Percentiles rank a stretch among this genome's conserved stretches.
These are phyloP conservation scores for Candida yuanshanica DNA, from an alignment of 805 yeast species.

Conservation along the genomic window DNA sequence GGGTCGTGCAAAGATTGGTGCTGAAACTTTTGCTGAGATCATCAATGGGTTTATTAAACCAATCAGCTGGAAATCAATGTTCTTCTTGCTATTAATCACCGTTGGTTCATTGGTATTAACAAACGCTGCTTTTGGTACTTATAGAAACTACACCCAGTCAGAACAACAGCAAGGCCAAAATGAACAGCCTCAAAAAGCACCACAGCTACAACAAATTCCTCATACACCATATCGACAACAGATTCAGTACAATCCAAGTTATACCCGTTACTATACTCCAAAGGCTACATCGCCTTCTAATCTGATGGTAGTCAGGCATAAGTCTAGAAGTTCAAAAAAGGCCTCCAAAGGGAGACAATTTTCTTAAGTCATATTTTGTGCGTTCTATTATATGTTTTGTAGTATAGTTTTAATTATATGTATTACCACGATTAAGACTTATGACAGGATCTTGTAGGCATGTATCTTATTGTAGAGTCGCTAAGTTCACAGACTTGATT, in stretches of 20 bases:
- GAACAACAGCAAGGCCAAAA: constrained; percentile 1
- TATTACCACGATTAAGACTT: too few species aligned
- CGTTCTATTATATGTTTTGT: too few species aligned
- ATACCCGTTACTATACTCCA: constrained; percentile 20
- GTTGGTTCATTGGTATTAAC: constrained; percentile 49
- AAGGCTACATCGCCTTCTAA: constrained; percentile 15
- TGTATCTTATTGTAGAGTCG: too few species aligned
- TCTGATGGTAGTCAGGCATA: constrained; percentile 1
- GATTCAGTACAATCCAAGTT: constrained; percentile 17
- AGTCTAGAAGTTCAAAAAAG: not conserved
- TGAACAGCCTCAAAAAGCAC: constrained; percentile 5
- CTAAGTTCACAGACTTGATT: too few species aligned
- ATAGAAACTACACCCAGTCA: constrained; percentile 26
- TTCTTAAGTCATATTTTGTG: not conserved
- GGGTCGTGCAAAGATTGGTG: constrained; percentile 68
- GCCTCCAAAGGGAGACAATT: not conserved
- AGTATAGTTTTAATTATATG: too few species aligned
- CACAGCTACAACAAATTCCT: constrained; percentile 6
- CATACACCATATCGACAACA: constrained; percentile 18
- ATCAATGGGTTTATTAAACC: constrained; percentile 70
- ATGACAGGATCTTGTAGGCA: too few species aligned
- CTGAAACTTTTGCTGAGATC: constrained; percentile 79
- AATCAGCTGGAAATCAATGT: constrained; percentile 62
- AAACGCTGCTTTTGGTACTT: constrained; percentile 43
- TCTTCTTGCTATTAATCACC: constrained; percentile 38